A percentile compares a stretch with the other conserved stretches of the same genome.
Conservation (phyloP, 352 stramenopile genomes). For the Phytophthora rubi region DNA sequence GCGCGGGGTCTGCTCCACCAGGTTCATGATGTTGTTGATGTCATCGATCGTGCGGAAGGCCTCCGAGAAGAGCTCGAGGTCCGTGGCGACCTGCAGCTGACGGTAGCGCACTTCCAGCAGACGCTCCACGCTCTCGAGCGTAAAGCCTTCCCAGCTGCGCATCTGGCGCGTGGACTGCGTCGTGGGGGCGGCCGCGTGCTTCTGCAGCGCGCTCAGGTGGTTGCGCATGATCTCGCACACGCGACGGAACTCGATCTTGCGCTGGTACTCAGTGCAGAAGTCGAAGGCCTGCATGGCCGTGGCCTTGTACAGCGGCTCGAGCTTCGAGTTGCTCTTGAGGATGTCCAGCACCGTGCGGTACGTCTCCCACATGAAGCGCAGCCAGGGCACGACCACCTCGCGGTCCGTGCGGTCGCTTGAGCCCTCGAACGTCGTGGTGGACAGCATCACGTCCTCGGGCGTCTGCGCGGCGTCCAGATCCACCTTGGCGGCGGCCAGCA, state of each 20-base stretch:
- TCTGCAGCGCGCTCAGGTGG: constrained; percentile 95
- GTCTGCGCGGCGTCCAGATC: constrained; percentile 93
- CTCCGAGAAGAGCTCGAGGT: constrained; percentile 97
- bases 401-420: constrained; percentile 95
- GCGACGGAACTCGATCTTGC: constrained; percentile 96
- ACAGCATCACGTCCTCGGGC: constrained; percentile 96
- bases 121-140: constrained; percentile 94
- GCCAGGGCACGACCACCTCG: constrained; percentile 91
- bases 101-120: constrained; percentile 97
- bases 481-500: constrained; percentile 84
- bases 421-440: constrained; percentile 96
- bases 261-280: constrained; percentile 88
- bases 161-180: constrained; percentile 86
- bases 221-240: constrained; percentile 98
- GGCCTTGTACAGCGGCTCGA: constrained; percentile 79
- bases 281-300: constrained; percentile 84
- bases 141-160: constrained; percentile 97
- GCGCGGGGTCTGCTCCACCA: constrained; percentile 90
- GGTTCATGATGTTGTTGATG: constrained; percentile 97
- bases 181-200: constrained; percentile 83
- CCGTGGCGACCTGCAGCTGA: constrained; percentile 95
- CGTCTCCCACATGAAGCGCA: constrained; percentile 98
- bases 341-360: constrained; percentile 98
- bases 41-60: constrained; percentile 99
- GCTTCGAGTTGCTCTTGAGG: constrained; percentile 96